These are phyloP conservation scores for Emmonsiellopsis sp. DNA, from an alignment of 2,329 filamentous ascomycete genomes.

Conservation along the genomic window DNA sequence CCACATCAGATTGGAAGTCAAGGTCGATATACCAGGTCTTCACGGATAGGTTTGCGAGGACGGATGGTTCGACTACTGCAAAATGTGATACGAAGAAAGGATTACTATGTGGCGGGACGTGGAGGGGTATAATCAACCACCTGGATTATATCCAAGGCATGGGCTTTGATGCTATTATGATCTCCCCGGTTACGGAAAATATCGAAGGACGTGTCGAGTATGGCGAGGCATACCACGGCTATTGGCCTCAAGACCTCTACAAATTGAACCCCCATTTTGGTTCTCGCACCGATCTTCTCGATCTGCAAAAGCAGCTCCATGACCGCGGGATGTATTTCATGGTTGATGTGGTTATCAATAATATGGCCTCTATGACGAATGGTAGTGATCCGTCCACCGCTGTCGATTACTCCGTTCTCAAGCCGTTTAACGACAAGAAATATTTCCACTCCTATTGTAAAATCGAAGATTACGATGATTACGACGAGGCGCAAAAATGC, in stretches of 20 bases:
- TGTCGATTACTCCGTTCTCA: conserved; percentile 46
- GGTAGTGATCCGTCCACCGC: conserved; percentile 36
- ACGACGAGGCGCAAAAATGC: conserved; percentile 40
- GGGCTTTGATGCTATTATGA: conserved; percentile 38
- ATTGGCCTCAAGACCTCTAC: conserved; percentile 42
- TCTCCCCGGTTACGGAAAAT: conserved; percentile 35
- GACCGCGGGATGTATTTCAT: conserved; percentile 42
- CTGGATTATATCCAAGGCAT: conserved; percentile 44
- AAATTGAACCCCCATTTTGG: conserved; percentile 43
- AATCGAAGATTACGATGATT: conserved; percentile 44
- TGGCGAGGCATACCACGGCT: conserved; percentile 42
- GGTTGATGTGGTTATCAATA: conserved; percentile 44
- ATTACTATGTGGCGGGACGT: conserved; percentile 44
- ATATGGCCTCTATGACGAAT: conserved; percentile 24
- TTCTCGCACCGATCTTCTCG: conserved; percentile 38
- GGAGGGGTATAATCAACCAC: conserved; percentile 39
- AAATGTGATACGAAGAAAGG: conserved; percentile 23
- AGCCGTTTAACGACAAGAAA: conserved; percentile 46
- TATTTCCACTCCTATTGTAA: conserved; percentile 55
- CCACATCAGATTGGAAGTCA: conserved; percentile 27
- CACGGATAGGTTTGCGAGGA: conserved; percentile 38
- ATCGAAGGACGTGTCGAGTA: conserved; percentile 29
- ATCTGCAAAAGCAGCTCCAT: conserved; percentile 38
- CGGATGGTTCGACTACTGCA: conserved; percentile 27
- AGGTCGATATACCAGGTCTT: conserved; percentile 40